Conservation (phyloP, 2,329 filamentous ascomycete species). For the Aspergillus fumigatiaffinis region DNA sequence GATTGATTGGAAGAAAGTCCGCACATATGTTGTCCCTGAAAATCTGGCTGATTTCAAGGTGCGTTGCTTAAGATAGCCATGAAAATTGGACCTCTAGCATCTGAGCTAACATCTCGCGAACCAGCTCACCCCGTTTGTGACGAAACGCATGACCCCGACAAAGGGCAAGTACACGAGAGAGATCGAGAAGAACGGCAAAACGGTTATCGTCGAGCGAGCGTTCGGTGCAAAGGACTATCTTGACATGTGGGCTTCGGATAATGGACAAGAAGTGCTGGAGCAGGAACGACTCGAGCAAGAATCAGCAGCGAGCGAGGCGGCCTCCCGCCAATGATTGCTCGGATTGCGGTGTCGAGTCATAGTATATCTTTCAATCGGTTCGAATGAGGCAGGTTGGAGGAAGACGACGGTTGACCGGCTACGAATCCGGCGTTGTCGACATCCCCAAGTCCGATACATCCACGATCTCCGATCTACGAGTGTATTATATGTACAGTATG, state of each 20-base stretch:
- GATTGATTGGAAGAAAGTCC: conserved; percentile 81
- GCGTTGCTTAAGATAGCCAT: conserved; percentile 9
- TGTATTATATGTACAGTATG: conserved; percentile 29
- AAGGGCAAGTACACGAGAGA: conserved; percentile 30
- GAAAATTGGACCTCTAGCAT: background rate
- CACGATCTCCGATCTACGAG: background rate
- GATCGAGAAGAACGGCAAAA: conserved; percentile 24
- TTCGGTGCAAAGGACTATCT: conserved; percentile 37
- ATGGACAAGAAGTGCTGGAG: conserved; percentile 30
- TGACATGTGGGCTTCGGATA: conserved; percentile 36
- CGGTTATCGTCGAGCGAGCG: conserved; percentile 24
- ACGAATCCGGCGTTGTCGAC: background rate
- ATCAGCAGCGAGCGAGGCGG: conserved; percentile 3
- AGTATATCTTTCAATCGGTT: background rate
- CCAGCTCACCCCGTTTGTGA: conserved; percentile 46
- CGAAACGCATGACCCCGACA: conserved; percentile 39
- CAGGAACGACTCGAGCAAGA: conserved; percentile 19
- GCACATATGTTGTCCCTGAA: conserved; percentile 80
- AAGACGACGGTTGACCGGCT: background rate
- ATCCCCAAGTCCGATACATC: background rate
- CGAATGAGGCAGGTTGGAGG: background rate
- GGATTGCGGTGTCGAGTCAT: background rate
- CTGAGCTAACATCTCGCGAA: conserved; percentile 10
- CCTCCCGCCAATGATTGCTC: conserved; percentile 12
- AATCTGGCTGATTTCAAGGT: conserved; percentile 70